Evolutionary conservation across 139 green algal species (phyloP), one percentile per base, ranked within the genome.

Genomic region (Coelastrella sp.): DNA sequence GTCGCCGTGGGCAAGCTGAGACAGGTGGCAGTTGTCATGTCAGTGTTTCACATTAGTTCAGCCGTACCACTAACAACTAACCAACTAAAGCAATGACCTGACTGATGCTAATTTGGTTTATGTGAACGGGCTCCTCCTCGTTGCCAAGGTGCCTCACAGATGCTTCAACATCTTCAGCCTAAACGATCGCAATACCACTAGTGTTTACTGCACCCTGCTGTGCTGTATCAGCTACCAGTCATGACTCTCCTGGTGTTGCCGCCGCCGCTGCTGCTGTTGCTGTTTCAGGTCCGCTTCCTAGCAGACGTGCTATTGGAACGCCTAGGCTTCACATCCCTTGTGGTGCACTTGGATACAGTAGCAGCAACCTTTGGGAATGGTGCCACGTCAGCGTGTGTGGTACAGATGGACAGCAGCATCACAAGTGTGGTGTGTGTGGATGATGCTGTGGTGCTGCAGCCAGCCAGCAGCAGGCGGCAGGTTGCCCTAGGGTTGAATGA

Each of bases 331-430:
- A 68, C 83, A 47, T 60, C 65, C 54, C 54, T 88, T 19, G 68
- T 80, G 16, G 83, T 80, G 17, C 83, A 88, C 68, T 19, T 88
- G 66, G 83, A 75, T 32, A 57, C 83, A 68, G 83, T 88, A 22
- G 83, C 83, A 68, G 83, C 83, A 22, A 59, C 68, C 11, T 75
- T 88, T 20, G 83, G 83, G 58, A 88, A 88, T 54, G 83, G 68
- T 16, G 23, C 83, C 17, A 88, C 83, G 8, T 59, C n/a, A 7
- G 83, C 68, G 0, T 76, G 74, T 13, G 68, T 88, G 3, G 68
- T 88, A 6, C 17, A 88, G 47, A 80, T 88, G 17, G 83, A 57
- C 83, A 80, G 83, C 83, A 68, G 54, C 66, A 61, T n/a, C 54
- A 80, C 54, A n/a, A 68, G 7, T 14, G 58, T 88, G 23, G 56